Evolutionary conservation across 1,284 basidiomycete genomes (phyloP), one percentile per base, ranked within the genome.

Genomic region (Ustilago esculenta): DNA sequence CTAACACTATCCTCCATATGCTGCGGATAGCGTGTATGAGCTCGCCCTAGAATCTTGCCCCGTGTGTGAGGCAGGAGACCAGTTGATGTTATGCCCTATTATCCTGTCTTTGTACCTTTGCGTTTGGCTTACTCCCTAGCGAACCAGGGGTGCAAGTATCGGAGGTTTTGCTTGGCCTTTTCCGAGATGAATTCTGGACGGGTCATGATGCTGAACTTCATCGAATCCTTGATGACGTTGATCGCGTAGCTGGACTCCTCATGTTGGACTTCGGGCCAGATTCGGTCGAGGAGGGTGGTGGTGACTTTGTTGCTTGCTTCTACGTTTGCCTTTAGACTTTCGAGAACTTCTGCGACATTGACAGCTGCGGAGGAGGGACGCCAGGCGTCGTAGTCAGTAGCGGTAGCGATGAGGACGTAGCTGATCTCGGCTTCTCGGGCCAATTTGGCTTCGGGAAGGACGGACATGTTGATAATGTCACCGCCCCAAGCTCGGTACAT

Each of bases 401-500:
- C 65, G 5, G 80, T 81, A 0, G 80, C 80, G 34, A 81, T 77
- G 7, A 80, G 71, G 32, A 75, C 74, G 54, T 81, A 81, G 25
- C 53, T 90, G 15, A 98, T 83, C 83, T 98, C 95, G 2, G 92
- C 93, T 84, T 98, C 95, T 23, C 94, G 85, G 3, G 95, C 95
- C 21, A 98, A 85, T 84, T 98, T 98, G 23, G 94, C 89, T 84
- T 98, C 95, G 2, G 95, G 95, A 30, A 98, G 85, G 42, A 92
- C 91, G 58, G 91, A 94, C 94, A 97, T 94, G 70, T 82, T 82
- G 74, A 81, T 81, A 17, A 81, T 78, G 48, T 81, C 79, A 20
- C 72, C 95, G 12, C 94, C 94, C 90, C 91, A 94, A 51, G 87
- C 85, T 34, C 94, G 87, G 84, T 98, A 97, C 93, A 98, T 95